Evolutionary conservation across 345 rosid genomes (phyloP).

Genomic region (Bruguiera parviflora): DNA sequence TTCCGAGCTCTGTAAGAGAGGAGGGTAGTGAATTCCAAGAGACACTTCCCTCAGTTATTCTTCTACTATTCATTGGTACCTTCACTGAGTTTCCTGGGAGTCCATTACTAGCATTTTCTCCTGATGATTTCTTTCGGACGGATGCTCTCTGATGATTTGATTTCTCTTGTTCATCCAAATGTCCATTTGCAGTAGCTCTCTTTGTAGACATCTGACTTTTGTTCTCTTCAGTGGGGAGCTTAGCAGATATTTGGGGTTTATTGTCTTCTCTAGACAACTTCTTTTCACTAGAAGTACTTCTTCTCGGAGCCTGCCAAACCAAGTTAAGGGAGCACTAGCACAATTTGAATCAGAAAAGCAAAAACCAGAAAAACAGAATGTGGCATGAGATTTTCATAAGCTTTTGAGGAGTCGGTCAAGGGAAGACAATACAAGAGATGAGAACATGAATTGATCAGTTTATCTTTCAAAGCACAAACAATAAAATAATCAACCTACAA

Average conservation of each 20-base stretch:
- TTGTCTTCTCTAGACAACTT: constrained; percentile 53
- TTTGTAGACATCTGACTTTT: constrained; percentile 42
- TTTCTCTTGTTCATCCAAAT: constrained; percentile 52
- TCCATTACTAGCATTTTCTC: constrained; percentile 49
- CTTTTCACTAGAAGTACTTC: constrained; percentile 69
- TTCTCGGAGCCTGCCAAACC: constrained; percentile 66
- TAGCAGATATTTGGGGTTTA: constrained; percentile 42
- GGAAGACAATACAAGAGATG: neutral
- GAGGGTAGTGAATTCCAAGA: constrained; percentile 79
- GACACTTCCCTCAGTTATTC: constrained; percentile 60
- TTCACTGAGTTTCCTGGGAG: constrained; percentile 70
- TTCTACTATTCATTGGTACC: constrained; percentile 61
- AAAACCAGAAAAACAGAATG: neutral
- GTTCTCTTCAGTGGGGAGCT: constrained; percentile 55
- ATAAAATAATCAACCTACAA: neutral
- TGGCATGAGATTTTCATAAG: neutral
- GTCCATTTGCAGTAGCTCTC: constrained; percentile 49
- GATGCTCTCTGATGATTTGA: constrained; percentile 41
- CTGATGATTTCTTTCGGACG: constrained; percentile 46
- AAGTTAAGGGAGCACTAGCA: neutral
- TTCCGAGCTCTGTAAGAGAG: constrained; percentile 83
- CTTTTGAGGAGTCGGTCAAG: neutral
- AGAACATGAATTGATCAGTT: constrained; percentile 2
- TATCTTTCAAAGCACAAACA: neutral
- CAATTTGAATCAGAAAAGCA: neutral